Conservation (phyloP, 139 green algal species). For the Chlorella sorokiniana region DNA sequence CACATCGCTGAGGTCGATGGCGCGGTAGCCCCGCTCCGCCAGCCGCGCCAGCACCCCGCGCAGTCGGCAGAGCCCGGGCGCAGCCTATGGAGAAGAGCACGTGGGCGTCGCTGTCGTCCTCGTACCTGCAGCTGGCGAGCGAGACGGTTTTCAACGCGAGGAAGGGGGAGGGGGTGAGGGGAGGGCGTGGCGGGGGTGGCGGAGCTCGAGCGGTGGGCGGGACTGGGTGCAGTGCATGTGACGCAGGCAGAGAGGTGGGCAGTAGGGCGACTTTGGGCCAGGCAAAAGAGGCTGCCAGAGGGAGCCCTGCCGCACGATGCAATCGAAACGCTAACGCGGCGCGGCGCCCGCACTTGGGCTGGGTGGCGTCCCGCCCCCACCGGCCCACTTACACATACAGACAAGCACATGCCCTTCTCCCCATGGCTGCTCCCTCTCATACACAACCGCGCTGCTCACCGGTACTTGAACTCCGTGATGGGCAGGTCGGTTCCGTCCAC, state of each 20-base stretch:
- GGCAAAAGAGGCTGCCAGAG: no score
- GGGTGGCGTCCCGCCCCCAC: no score
- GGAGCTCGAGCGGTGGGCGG: no score
- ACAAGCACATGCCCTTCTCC: not conserved
- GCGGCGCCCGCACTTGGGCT: no score
- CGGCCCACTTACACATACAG: conserved; percentile 3
- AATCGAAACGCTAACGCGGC: no score
- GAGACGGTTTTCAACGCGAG: not conserved
- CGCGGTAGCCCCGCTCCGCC: conserved; percentile 57
- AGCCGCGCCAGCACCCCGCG: conserved; percentile 69
- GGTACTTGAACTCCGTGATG: conserved; percentile 98
- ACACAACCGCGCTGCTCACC: conserved; percentile 39
- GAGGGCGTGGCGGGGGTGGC: conserved; percentile 22
- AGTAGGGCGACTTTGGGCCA: no score
- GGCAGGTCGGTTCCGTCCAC: conserved; percentile 29
- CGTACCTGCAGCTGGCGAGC: conserved; percentile 61
- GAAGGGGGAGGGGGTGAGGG: not conserved
- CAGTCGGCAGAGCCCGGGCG: conserved; percentile 42
- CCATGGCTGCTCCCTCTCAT: no score
- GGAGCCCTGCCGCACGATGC: no score
- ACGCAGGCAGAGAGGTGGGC: no score
- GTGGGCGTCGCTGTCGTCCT: conserved; percentile 57
- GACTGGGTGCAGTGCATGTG: no score
- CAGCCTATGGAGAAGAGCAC: conserved; percentile 76
- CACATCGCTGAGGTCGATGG: conserved; percentile 75